A percentile compares a stretch with the other conserved stretches of the same genome.
These are phyloP conservation scores for Phytopythium cucurbitacearum DNA, from an alignment of 352 stramenopile genomes.

Conservation along the genomic window DNA sequence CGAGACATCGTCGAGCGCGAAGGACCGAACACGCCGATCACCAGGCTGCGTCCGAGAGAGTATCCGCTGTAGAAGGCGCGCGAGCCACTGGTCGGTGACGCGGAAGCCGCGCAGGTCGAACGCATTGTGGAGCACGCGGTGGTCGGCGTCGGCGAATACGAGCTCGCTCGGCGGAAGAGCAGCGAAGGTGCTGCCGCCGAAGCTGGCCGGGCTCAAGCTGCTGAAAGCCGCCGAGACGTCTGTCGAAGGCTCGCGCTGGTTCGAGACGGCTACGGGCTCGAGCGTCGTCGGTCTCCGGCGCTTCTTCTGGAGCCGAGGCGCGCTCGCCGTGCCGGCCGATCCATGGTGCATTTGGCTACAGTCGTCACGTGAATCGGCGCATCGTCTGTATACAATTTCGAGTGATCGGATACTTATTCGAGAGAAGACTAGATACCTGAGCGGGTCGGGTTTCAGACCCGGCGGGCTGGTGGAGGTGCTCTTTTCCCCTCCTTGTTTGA, in stretches of 20 bases:
- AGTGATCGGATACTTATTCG: too few relatives aligned
- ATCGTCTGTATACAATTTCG: too few relatives aligned
- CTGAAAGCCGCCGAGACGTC: background rate
- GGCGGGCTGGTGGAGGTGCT: too few relatives aligned
- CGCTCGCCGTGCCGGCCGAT: constrained; percentile 2
- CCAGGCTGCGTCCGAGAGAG: background rate
- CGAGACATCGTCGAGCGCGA: constrained; percentile 4
- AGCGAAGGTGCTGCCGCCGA: background rate
- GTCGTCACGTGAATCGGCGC: background rate
- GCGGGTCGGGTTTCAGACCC: too few relatives aligned
- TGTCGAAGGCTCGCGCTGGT: too few relatives aligned
- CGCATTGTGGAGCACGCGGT: background rate
- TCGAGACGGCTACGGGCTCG: background rate
- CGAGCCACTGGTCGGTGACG: constrained; percentile 6
- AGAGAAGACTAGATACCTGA: too few relatives aligned
- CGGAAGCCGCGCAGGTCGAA: constrained; percentile 5
- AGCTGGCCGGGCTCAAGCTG: background rate
- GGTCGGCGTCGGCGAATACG: constrained; percentile 5
- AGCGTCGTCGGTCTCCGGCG: constrained; percentile 2
- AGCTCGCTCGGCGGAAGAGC: constrained; percentile 1
- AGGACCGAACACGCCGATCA: background rate
- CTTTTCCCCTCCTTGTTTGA: background rate
- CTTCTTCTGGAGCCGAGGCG: background rate
- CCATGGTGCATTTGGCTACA: background rate
- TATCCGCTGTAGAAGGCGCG: background rate